Percentiles rank a stretch among this genome's conserved stretches.
These are phyloP conservation scores for Casuarina equisetifolia DNA, from an alignment of 306 rosid species.

Conservation along the genomic window DNA sequence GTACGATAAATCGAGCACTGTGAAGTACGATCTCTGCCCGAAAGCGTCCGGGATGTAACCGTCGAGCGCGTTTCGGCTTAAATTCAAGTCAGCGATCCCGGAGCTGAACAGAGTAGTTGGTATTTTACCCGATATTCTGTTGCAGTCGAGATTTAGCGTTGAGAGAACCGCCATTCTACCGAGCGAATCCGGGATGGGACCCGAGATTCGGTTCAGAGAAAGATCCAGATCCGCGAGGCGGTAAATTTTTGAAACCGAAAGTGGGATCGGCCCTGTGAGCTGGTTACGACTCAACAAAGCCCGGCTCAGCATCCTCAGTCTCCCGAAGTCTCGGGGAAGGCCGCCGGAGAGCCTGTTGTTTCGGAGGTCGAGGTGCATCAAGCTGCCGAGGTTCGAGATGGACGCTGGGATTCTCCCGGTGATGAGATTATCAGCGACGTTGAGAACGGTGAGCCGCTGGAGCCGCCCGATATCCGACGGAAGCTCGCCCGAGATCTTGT, in stretches of 20 bases:
- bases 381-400: conserved; percentile 38
- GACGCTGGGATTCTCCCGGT: conserved; percentile 68
- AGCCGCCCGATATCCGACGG: conserved; percentile 68
- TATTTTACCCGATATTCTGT: conserved; percentile 51
- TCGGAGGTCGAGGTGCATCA: conserved; percentile 86
- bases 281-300: conserved; percentile 73
- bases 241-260: conserved; percentile 55
- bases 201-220: conserved; percentile 59
- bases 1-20: conserved; percentile 65
- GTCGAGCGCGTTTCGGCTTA: conserved; percentile 55
- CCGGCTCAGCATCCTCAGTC: conserved; percentile 72
- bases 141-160: conserved; percentile 65
- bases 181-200: conserved; percentile 54
- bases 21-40: conserved; percentile 66
- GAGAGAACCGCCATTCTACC: conserved; percentile 87
- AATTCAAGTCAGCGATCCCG: conserved; percentile 60
- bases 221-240: conserved; percentile 91
- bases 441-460: conserved; percentile 63
- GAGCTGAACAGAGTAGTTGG: conserved; percentile 61
- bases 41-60: conserved; percentile 68
- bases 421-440: conserved; percentile 75
- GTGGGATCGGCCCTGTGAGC: conserved; percentile 61
- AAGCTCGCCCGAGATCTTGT: conserved; percentile 55
- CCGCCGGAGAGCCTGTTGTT: conserved; percentile 69
- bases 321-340: conserved; percentile 48